phyloP scores from a whole-genome alignment of 2,329 filamentous ascomycete genomes.

The Aspergillus bombycis region DNA sequence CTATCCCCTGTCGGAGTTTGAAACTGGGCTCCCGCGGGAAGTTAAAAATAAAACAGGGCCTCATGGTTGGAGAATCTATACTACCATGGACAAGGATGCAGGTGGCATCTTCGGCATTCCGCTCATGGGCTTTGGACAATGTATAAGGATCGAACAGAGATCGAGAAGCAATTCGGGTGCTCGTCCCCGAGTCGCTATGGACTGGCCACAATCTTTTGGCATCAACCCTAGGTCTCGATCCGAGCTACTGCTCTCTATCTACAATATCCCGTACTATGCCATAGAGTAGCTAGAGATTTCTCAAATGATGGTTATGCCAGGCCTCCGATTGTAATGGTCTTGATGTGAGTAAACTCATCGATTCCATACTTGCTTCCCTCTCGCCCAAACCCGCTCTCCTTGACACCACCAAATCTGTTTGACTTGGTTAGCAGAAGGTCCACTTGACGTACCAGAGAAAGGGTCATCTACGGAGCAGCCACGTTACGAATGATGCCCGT shows the following conservation, averaged over 20 bases:
- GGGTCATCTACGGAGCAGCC: not conserved
- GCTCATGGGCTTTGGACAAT: not conserved
- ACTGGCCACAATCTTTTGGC: not conserved
- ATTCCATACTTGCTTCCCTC: not conserved
- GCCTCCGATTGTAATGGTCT: not conserved
- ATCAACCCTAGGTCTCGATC: not conserved
- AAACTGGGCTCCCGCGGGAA: not conserved
- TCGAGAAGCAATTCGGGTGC: not conserved
- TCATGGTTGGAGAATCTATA: not conserved
- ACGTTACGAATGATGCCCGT: constrained; percentile 17
- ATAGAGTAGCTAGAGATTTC: not conserved
- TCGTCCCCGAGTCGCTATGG: not conserved
- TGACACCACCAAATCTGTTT: not conserved
- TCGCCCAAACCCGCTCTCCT: not conserved
- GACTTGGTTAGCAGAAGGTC: not conserved
- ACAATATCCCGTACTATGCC: not conserved
- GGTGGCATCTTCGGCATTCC: too few species aligned
- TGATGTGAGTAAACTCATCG: not conserved
- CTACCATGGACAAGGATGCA: not conserved
- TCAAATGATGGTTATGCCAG: not conserved
- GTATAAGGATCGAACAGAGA: not conserved
- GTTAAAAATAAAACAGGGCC: not conserved
- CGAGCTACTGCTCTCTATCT: not conserved
- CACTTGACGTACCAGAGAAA: not conserved
- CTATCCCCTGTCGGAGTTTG: not conserved